phyloP scores from a whole-genome alignment of 2,329 filamentous ascomycete species.

The Cordyceps tenuipes region DNA sequence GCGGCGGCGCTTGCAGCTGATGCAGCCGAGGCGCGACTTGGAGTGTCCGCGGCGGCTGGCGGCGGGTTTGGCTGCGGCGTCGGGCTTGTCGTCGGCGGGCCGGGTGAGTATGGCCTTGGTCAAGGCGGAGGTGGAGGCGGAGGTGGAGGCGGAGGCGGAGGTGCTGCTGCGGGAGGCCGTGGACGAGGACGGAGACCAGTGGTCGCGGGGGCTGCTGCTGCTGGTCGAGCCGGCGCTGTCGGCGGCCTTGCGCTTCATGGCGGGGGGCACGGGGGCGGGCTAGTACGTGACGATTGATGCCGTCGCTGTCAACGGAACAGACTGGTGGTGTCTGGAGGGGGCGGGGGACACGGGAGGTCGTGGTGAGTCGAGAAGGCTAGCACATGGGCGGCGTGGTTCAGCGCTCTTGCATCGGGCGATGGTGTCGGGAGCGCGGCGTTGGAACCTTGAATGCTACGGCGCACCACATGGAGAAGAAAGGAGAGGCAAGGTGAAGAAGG shows the following conservation, averaged over 20 bases:
- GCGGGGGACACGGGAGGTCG: neutral
- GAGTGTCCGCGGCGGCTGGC: constrained; percentile 17
- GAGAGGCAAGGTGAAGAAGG: neutral
- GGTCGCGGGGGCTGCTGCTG: neutral
- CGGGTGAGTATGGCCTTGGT: neutral
- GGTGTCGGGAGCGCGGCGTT: neutral
- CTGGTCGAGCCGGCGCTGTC: neutral
- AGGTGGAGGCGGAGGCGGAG: neutral
- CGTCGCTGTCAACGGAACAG: too few species aligned
- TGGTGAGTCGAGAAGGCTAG: neutral
- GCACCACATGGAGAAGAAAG: neutral
- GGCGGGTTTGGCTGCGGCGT: neutral
- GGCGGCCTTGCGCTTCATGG: constrained; percentile 10
- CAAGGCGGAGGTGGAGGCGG: neutral
- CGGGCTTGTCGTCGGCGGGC: neutral
- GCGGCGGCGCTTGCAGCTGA: constrained; percentile 24
- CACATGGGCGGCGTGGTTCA: neutral
- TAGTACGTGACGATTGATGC: neutral
- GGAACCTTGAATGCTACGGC: neutral
- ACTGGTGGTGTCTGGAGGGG: too few species aligned
- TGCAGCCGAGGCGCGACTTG: constrained; percentile 25
- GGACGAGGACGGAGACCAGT: neutral
- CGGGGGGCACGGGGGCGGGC: neutral
- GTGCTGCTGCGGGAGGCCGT: neutral
- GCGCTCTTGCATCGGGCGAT: neutral